A percentile compares a stretch with the other conserved stretches of the same genome.
These are phyloP conservation scores for Cornus florida DNA, from an alignment of 148 eudicot species.

Conservation along the genomic window DNA sequence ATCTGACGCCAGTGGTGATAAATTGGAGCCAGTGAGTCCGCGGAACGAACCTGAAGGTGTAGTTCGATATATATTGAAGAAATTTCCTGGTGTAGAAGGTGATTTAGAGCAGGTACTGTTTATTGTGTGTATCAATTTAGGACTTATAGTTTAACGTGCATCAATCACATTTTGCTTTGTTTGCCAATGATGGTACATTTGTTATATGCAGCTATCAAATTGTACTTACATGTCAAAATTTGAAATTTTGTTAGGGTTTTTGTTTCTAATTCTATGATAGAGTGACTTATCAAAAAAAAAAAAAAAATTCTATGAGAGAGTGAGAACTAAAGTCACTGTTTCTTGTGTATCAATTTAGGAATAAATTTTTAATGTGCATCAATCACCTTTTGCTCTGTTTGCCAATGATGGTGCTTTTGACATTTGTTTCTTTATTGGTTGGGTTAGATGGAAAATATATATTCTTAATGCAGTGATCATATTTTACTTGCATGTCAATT, in stretches of 20 bases:
- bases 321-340: neutral
- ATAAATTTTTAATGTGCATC: neutral
- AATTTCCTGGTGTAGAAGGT: conserved; percentile 71
- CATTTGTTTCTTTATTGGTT: neutral
- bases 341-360: neutral
- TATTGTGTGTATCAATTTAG: neutral
- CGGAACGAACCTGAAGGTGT: conserved; percentile 37
- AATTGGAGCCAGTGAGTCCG: neutral
- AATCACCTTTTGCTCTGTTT: too few species aligned
- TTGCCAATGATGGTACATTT: too few species aligned
- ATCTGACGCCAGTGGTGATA: conserved; percentile 9
- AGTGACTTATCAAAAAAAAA: too few species aligned
- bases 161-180: neutral
- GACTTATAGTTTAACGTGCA: neutral
- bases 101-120: conserved; percentile 62
- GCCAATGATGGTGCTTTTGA: neutral
- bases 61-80: conserved; percentile 45
- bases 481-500: too few species aligned
- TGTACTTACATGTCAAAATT: too few species aligned
- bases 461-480: too few species aligned
- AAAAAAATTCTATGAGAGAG: too few species aligned
- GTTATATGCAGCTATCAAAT: too few species aligned
- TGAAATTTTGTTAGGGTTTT: too few species aligned
- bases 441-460: neutral
- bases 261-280: too few species aligned